These are phyloP conservation scores for Leishmania braziliensis DNA, from an alignment of 208 protist species.

Conservation along the genomic window DNA sequence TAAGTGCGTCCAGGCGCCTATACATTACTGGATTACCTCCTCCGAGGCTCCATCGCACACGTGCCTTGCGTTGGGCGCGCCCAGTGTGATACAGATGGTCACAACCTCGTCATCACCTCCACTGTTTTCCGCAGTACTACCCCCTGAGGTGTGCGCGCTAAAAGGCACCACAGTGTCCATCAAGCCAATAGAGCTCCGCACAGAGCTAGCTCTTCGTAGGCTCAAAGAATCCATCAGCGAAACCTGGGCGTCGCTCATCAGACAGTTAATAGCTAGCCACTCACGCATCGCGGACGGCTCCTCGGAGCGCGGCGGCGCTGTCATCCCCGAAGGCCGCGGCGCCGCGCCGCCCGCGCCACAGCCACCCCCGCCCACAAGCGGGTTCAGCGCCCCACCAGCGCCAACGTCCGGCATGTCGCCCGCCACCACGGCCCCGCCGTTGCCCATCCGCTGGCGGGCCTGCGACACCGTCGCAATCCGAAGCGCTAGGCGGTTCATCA, in stretches of 20 bases:
- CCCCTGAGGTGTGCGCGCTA: no score
- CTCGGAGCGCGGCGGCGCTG: not conserved
- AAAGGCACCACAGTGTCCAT: not conserved
- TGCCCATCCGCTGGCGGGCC: conserved; percentile 3
- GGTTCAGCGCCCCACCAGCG: not conserved
- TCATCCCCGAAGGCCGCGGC: not conserved
- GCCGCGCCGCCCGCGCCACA: not conserved
- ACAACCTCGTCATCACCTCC: not conserved
- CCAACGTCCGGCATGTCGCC: not conserved
- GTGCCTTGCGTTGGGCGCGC: not conserved
- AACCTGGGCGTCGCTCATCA: not conserved
- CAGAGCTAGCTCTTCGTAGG: no score
- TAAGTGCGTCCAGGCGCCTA: not conserved
- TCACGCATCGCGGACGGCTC: not conserved
- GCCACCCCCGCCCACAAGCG: not conserved
- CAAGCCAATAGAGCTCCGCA: no score
- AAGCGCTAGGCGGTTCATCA: not conserved
- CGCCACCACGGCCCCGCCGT: conserved; percentile 17
- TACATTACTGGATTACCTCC: not conserved
- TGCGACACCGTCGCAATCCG: conserved; percentile 2
- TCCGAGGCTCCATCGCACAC: not conserved
- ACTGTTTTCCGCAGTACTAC: not conserved
- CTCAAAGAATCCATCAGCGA: no score
- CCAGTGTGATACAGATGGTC: not conserved
- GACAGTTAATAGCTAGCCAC: conserved; percentile 36